Evolutionary conservation across 495 filamentous ascomycete genomes (phyloP).

Genomic region (Usnea hakonensis): DNA sequence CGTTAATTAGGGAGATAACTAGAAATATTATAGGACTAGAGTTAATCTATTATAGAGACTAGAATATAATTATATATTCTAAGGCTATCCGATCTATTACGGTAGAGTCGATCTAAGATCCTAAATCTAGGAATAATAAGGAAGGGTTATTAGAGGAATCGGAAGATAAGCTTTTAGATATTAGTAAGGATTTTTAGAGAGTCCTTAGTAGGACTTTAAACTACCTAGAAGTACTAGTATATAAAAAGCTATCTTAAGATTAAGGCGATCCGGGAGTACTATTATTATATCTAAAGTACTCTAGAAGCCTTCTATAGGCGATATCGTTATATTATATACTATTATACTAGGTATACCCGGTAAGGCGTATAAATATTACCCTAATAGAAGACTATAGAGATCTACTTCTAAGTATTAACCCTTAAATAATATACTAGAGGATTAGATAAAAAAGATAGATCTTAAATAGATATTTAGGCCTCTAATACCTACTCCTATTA

Average conservation of each 20-base stretch:
- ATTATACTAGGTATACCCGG: no score
- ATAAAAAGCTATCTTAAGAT: no score
- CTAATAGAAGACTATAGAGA: no score
- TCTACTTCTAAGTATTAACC: background rate
- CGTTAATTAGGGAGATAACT: background rate
- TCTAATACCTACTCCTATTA: background rate
- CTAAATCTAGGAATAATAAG: no score
- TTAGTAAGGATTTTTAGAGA: background rate
- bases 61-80: background rate
- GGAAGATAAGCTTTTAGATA: background rate
- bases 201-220: background rate
- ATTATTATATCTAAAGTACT: no score
- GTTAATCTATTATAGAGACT: background rate
- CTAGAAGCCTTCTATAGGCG: no score
- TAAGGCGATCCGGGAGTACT: background rate
- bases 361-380: no score
- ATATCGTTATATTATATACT: no score
- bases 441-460: conserved; percentile 2
- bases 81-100: no score
- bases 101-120: no score
- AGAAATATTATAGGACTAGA: background rate
- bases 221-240: background rate
- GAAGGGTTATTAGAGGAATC: background rate
- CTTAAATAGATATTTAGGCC: background rate
- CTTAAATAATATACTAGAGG: background rate